Base-by-base conservation (phyloP, 2,329 filamentous ascomycete genomes). In the Rutstroemia sp. region DNA sequence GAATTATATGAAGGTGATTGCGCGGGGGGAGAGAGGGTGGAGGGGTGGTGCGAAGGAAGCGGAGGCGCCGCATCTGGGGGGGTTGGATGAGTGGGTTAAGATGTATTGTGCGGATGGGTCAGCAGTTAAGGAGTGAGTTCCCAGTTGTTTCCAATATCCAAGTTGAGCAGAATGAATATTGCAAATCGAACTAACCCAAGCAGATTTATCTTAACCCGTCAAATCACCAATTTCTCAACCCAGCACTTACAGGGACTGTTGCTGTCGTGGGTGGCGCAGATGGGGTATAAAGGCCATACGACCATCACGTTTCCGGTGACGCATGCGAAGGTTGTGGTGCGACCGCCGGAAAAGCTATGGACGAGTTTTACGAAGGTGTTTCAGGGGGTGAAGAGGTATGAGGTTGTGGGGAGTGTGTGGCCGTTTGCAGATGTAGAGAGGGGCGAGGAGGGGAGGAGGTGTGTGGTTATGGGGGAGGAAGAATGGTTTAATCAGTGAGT, bases 391-490 rank as follows among this genome's bases (percentile, higher is more conserved):
- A 76, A 74, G 65, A 76, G 73, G 59, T 82, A 81, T 60, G 79
- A 81, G 65, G 76, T 80, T 2, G 73, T 79, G 49, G 78, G 80
- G 64, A 73, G 75, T 1, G 74, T 82, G 1, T 83, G 80, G 79
- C 80, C 79, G 3, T 82, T 80, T 68, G 79, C 79, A 1, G 77
- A 76, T 60, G 52, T 65, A 1, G 59, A 71, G 66, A 63, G 75
- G 69, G 61, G 77, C 71, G 41, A 76, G 77, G 59, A 65, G 60
- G n/a, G 74, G 66, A 12, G 72, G 76, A 49, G 68, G 67, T 61
- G 58, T 48, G 71, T 73, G 3, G 77, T 82, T n/a, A 77, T 80
- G 66, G 78, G 73, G 57, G 79, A 83, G 67, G 78, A 80, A 64
- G 72, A 71, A 2, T 82, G 79, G 79, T 82, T 78, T 75, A n/a